Base-by-base conservation (phyloP, 2,329 filamentous ascomycete genomes). In the Zasmidium citrigriseum region DNA sequence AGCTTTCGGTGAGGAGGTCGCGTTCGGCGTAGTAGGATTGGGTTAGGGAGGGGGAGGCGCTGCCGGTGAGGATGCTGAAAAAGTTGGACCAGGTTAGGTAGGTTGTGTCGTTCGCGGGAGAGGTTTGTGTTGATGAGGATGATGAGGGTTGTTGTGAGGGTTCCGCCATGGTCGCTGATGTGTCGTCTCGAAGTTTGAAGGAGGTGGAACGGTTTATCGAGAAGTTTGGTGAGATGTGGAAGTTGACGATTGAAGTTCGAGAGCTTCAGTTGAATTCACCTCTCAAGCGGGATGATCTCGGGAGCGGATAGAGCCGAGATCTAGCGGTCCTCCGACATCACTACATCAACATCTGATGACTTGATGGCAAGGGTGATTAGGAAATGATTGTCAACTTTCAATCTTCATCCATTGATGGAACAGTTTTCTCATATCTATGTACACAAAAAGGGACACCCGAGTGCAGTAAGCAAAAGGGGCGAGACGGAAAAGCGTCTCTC, bases 41-140 rank as follows among this genome's bases (percentile, higher is more conserved):
- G 63, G 83, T 77, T 52, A 90, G 89, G 70, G 88, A 84, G 34
- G 78, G 75, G 18, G 86, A 88, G 78, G 95, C 87, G 68, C 83
- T 80, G 56, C 90, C 89, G 16, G 89, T 86, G 51, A 96, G 80
- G 76, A 93, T 89, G 68, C 85, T 85, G 82, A 96, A 97, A 80
- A 92, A 89, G 79, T 90, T 96, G 73, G 89, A 83, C 89, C 91
- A 96, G 59, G 73, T 81, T 71, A 80, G 81, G 72, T 76, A 80
- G 57, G 74, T 70, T 46, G 63, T 44, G 67, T 73, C 68, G 54
- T 61, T 48, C n/a, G 55, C 41, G 2, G 62, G 50, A 18, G 29
- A 21, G 21, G 59, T 18, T 12, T 58, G 51, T 38, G 53, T 18
- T 52, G 45, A 5, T n/a, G 34, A 27, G 23, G 46, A 2, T 27